Percentiles rank a stretch among this genome's conserved stretches.
Conservation (phyloP, 441 rosid species). For the Cnidoscolus chayamansa region DNA sequence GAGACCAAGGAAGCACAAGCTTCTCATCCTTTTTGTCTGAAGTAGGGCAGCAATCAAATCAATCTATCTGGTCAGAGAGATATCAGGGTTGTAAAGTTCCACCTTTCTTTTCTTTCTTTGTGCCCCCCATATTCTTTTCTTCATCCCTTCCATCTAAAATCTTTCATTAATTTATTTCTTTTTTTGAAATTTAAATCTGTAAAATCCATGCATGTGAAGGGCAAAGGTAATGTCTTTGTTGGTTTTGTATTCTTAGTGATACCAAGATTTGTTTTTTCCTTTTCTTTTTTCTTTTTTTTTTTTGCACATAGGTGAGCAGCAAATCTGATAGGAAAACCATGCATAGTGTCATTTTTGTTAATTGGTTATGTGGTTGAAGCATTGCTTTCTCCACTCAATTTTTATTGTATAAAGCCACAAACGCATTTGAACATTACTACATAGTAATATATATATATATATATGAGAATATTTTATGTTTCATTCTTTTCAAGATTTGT, state of each 20-base stretch:
- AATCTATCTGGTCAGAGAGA: constrained; percentile 19
- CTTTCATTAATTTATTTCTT: constrained; percentile 36
- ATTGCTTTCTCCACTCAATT: constrained; percentile 36
- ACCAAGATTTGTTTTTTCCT: background rate
- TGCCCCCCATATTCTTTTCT: constrained; percentile 15
- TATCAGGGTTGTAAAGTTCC: constrained; percentile 37
- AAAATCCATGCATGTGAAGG: constrained; percentile 34
- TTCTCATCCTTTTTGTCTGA: constrained; percentile 18
- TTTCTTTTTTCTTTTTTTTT: background rate
- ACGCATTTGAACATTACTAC: constrained; percentile 14
- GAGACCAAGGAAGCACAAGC: constrained; percentile 32
- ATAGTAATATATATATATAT: constrained; percentile 17
- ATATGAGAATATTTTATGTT: constrained; percentile 12
- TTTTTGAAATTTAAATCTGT: constrained; percentile 32
- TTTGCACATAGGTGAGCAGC: constrained; percentile 32
- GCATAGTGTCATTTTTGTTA: constrained; percentile 21
- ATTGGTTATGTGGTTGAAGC: constrained; percentile 34
- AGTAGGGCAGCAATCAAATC: constrained; percentile 31
- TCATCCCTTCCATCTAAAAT: constrained; percentile 27
- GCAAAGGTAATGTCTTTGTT: constrained; percentile 24
- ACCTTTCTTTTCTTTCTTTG: constrained; percentile 14
- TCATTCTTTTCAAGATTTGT: background rate
- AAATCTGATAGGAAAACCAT: constrained; percentile 26
- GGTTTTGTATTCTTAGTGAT: constrained; percentile 24
- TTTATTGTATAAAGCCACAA: constrained; percentile 38